Base-by-base conservation (phyloP, 805 yeast species). In the Suhomyces sp. region DNA sequence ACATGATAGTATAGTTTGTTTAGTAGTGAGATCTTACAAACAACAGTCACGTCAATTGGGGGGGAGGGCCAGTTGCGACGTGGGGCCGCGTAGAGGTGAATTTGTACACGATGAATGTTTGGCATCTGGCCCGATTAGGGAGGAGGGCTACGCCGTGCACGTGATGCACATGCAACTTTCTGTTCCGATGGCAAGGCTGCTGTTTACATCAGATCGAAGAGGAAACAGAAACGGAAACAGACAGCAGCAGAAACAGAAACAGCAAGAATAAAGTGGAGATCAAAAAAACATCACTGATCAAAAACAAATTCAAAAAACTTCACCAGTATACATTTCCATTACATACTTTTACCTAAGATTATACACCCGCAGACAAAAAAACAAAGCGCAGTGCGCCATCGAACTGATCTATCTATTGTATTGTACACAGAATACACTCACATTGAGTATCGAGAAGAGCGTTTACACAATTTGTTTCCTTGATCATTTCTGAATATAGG, bases 1-100 rank as follows among this genome's bases (percentile, higher is more conserved):
- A 65, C 78, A 73, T 72, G 9, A 29, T 53, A 8, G 17, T 41
- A 37, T 37, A 17, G 41, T 9, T 37, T 19, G 29, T 9, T 17
- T 17, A 37, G 21, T 31, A 43, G 46, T 48, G 31, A 10, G 19
- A n/a, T 37, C 25, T n/a, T 35, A 43, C 41, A 47, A 29, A 50
- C 46, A 48, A 37, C 41, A 37, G 41, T 37, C 41, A 37, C 41
- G 41, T 37, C 41, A 37, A 37, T 37, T 37, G 35, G 41, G 41
- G 41, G 41, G 41, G 41, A n/a, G 10, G 22, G 41, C 41, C 40
- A 37, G 41, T 37, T 37, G 41, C 41, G 41, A 37, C 41, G 41
- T 37, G 41, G 41, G 41, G 41, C 41, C 41, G 41, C 41, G 41
- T 37, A 37, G 13, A 37, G 21, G 41, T 37, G 22, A 37, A 37